A percentile compares a stretch with the other conserved stretches of the same genome.
Conservation (phyloP, 177 flowering plant species). For the Vitis hybrid region DNA sequence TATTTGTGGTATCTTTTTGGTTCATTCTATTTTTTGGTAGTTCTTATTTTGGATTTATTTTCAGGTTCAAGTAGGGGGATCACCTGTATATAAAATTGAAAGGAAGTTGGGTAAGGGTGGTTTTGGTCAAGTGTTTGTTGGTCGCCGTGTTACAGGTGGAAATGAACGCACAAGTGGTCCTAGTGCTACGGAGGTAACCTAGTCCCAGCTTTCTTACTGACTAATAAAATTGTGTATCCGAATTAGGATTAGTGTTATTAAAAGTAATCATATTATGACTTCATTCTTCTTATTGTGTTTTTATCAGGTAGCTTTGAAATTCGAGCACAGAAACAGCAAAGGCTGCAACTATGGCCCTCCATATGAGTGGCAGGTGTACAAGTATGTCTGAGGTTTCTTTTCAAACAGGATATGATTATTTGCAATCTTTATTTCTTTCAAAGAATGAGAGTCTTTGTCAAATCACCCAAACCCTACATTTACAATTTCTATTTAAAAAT, state of each 20-base stretch:
- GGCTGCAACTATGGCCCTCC: conserved; percentile 95
- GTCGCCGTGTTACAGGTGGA: conserved; percentile 83
- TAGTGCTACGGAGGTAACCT: conserved; percentile 78
- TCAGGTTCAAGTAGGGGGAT: conserved; percentile 92
- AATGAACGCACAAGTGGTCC: conserved; percentile 70
- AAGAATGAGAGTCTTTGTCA: not conserved
- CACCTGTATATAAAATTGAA: conserved; percentile 79
- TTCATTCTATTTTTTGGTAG: not conserved
- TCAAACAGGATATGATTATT: not conserved
- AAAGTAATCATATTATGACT: not conserved
- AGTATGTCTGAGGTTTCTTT: conserved; percentile 39
- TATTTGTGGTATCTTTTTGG: not conserved
- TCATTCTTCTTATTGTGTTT: not conserved
- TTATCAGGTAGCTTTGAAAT: conserved; percentile 82
- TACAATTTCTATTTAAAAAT: not conserved
- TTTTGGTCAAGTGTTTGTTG: conserved; percentile 97
- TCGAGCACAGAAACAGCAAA: conserved; percentile 88
- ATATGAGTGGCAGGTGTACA: conserved; percentile 94
- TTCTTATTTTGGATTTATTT: conserved; percentile 1
- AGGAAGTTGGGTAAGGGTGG: conserved; percentile 97
- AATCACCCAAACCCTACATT: too few relatives aligned
- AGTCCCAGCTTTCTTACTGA: too few relatives aligned
- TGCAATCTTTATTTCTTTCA: not conserved
- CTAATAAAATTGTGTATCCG: too few relatives aligned
- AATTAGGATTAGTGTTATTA: not conserved